Evolutionary conservation across 768 basidiomycete genomes (phyloP).

Genomic region (Xerocomellus amylosporus): DNA sequence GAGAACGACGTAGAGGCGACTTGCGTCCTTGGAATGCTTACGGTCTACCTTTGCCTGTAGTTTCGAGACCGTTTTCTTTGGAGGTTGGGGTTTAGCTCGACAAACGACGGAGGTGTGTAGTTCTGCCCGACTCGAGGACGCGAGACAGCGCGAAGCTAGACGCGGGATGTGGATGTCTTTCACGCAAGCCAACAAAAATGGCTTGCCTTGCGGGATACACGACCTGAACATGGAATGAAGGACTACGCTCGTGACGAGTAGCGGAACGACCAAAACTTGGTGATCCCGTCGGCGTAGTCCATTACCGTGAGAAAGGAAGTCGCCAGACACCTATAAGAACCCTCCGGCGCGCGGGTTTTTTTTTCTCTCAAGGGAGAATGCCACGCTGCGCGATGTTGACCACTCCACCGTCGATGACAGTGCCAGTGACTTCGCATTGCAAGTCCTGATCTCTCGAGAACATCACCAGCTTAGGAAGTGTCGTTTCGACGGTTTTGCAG

Average conservation of each 20-base stretch:
- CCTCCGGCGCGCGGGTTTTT: background rate
- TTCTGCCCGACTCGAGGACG: slow-evolving; percentile 39
- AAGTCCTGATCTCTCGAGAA: slow-evolving; percentile 58
- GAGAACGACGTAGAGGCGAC: slow-evolving; percentile 65
- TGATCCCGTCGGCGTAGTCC: background rate
- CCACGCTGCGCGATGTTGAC: slow-evolving; percentile 62
- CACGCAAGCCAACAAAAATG: background rate
- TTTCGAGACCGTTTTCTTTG: slow-evolving; percentile 43
- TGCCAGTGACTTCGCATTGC: slow-evolving; percentile 55
- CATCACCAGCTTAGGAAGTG: slow-evolving; percentile 62
- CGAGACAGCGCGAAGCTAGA: slow-evolving; percentile 38
- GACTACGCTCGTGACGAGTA: background rate
- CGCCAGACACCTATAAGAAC: slow-evolving; percentile 24
- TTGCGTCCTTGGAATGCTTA: slow-evolving; percentile 36
- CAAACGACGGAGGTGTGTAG: slow-evolving; percentile 51
- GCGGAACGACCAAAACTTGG: slow-evolving; percentile 1
- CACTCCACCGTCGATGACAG: slow-evolving; percentile 55
- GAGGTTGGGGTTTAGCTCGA: slow-evolving; percentile 36
- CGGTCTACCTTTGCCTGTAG: slow-evolving; percentile 44
- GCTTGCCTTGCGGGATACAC: slow-evolving; percentile 22
- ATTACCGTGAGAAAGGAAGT: slow-evolving; percentile 39
- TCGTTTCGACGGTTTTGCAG: slow-evolving; percentile 50
- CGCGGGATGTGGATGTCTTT: background rate
- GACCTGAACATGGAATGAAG: slow-evolving; percentile 28
- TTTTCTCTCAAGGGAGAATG: slow-evolving; percentile 46